Conservation (phyloP, 2,329 filamentous ascomycete species). For the Talaromyces sp. region DNA sequence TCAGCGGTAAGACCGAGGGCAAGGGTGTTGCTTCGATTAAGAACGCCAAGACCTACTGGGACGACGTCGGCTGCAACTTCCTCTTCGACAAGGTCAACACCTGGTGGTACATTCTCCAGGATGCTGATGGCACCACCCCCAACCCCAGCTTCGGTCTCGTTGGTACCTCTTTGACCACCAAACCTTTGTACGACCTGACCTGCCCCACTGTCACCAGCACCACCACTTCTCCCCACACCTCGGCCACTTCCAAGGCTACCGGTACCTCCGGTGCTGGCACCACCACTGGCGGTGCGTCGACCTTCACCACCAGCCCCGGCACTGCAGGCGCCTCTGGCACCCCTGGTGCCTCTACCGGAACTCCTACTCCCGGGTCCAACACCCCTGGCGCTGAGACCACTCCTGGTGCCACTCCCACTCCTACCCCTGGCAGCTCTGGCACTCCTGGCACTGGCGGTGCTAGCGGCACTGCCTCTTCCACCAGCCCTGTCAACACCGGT, state of each 20-base stretch:
- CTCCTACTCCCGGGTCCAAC: conserved; percentile 2
- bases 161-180: conserved; percentile 29
- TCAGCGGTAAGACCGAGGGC: conserved; percentile 61
- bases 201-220: conserved; percentile 22
- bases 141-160: conserved; percentile 38
- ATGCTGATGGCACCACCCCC: conserved; percentile 23
- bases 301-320: background rate
- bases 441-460: conserved; percentile 11
- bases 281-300: conserved; percentile 5
- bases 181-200: conserved; percentile 34
- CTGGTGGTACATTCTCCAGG: conserved; percentile 42
- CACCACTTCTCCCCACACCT: conserved; percentile 16
- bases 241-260: conserved; percentile 19
- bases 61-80: conserved; percentile 65
- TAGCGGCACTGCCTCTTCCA: conserved; percentile 2
- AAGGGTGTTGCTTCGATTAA: conserved; percentile 58
- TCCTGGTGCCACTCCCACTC: background rate
- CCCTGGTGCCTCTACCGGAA: background rate
- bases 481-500: conserved; percentile 6
- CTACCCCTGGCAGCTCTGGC: conserved; percentile 22
- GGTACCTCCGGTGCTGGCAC: conserved; percentile 16
- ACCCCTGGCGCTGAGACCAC: conserved; percentile 3
- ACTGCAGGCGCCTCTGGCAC: conserved; percentile 1
- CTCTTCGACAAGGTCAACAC: conserved; percentile 35
- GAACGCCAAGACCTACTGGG: conserved; percentile 78